Evolutionary conservation across 2,329 filamentous ascomycete genomes (phyloP), one percentile per base, ranked within the genome.

Genomic region (Colletotrichum orbiculare): DNA sequence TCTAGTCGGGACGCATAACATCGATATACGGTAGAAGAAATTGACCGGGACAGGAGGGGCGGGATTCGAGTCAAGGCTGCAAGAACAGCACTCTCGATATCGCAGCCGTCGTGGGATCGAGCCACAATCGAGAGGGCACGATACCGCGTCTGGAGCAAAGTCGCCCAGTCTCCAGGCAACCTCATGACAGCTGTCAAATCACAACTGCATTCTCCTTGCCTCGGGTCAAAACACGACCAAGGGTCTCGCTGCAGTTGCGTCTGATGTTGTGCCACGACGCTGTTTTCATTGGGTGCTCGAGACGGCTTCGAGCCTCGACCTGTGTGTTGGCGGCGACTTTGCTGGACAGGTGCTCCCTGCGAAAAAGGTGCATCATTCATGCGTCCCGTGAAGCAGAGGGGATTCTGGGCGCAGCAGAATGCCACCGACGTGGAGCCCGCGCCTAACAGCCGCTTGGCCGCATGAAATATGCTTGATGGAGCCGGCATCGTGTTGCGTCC

Each of bases 201-300:
- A 56, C 62, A 46, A 57, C 58, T 56, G 62, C 62, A 65, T 62
- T n/a, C 62, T 62, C 62, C 62, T 62, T 62, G 62, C 52, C 52
- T 43, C 47, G 46, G 42, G 41, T 48, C 7, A 12, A 13, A 53
- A 47, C n/a, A 12, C 33, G 43, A 35, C 62, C 46, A 62, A 58
- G 43, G 62, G 62, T 53, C 41, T 47, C 62, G 57, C 33, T 62
- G 58, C 25, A 56, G 25, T 37, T 56, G 47, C 52, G 39, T 65
- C 58, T 54, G 58, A 65, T 57, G 46, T 65, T 46, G 47, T 54
- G 58, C 62, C 62, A 62, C 47, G 62, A 57, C 62, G 53, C 25
- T 35, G 37, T n/a, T 34, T 8, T n/a, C 37, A 34, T 48, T 41
- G 39, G 56, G 15, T 11, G 17, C 17, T 52, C 34, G 34, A 35